These are phyloP conservation scores for Globisporangium viniferum DNA, from an alignment of 352 stramenopile genomes.

Conservation along the genomic window DNA sequence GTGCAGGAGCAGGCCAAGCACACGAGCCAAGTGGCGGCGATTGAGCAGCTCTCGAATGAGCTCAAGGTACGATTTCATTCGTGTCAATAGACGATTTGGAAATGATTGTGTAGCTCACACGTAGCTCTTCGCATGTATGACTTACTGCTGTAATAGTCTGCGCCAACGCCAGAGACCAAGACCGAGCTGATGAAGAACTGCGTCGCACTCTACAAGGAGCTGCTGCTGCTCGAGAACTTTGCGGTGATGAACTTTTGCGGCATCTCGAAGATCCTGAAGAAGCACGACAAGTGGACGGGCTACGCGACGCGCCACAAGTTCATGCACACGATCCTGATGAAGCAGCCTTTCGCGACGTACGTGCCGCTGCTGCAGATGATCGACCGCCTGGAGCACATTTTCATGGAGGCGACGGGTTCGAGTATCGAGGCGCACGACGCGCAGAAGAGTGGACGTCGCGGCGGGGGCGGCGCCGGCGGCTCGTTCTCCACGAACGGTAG, in stretches of 20 bases:
- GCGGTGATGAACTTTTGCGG: slow-evolving; percentile 89
- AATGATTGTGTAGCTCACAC: not conserved
- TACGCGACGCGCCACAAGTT: slow-evolving; percentile 90
- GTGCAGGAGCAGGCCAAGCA: slow-evolving; percentile 78
- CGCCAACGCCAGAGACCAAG: slow-evolving; percentile 51
- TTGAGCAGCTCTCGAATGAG: slow-evolving; percentile 63
- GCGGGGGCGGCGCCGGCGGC: slow-evolving; percentile 18
- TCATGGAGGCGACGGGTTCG: slow-evolving; percentile 83
- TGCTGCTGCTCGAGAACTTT: slow-evolving; percentile 86
- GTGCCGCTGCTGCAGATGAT: slow-evolving; percentile 85
- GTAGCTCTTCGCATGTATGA: not conserved
- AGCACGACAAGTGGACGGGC: slow-evolving; percentile 90
- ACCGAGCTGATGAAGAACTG: slow-evolving; percentile 80
- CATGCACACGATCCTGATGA: slow-evolving; percentile 88
- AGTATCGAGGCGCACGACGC: slow-evolving; percentile 85
- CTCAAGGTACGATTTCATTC: slow-evolving; percentile 33
- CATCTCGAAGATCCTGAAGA: slow-evolving; percentile 90
- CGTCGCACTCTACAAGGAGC: slow-evolving; percentile 83
- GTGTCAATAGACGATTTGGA: no score
- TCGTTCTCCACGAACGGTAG: not conserved
- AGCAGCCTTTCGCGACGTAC: slow-evolving; percentile 86
- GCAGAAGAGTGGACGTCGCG: slow-evolving; percentile 45
- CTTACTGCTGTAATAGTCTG: slow-evolving; percentile 21
- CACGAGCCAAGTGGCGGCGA: slow-evolving; percentile 53
- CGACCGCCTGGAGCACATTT: slow-evolving; percentile 83